Base-by-base conservation (phyloP, 129 eudicot genomes). In the Heracleum sosnowskyi region DNA sequence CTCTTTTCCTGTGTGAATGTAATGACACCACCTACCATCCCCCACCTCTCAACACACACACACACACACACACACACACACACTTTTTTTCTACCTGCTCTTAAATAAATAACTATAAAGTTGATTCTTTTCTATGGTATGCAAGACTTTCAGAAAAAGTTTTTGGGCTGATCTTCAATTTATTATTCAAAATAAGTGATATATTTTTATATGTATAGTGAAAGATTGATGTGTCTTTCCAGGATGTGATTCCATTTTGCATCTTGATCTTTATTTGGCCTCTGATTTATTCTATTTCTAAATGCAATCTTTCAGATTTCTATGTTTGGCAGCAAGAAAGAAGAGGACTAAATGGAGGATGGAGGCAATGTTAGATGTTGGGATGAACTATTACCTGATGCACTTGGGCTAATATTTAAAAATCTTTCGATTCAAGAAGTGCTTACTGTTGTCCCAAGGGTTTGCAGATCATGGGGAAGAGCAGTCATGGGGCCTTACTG, bases 401-500 rank as follows among this genome's bases (percentile, higher is more conserved):
- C 89, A 34, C 83, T 88, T 31, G 92, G 86, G 35, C 69, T 86
- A 28, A 88, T 88, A 79, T 88, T 88, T 53, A 77, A 69, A 77
- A 81, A 80, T 39, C 90, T 88, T 12, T 76, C 90, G 1, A 86
- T 86, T 49, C 37, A 74, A 57, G 92, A 88, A 83, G 74, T 86
- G 4, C 81, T 88, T 1, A 84, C 85, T 69, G 86, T 86, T 29
- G 82, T 88, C 2, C 88, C 90, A 44, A 68, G 78, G 71, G 90
- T 88, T 13, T 88, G 92, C 80, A 86, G 82, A 70, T 79, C 92
- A 71, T 88, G 92, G 92, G 76, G 70, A 46, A 78, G 76, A 66
- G 86, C 83, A 8, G 92, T 82, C 22, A 73, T 35, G 77, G 92
- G 92, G 17, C 90, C 90, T 26, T 88, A 88, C 73, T 88, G 92